Evolutionary conservation across 106 monocot genomes (phyloP).

Genomic region (Apostasia ramifera): DNA sequence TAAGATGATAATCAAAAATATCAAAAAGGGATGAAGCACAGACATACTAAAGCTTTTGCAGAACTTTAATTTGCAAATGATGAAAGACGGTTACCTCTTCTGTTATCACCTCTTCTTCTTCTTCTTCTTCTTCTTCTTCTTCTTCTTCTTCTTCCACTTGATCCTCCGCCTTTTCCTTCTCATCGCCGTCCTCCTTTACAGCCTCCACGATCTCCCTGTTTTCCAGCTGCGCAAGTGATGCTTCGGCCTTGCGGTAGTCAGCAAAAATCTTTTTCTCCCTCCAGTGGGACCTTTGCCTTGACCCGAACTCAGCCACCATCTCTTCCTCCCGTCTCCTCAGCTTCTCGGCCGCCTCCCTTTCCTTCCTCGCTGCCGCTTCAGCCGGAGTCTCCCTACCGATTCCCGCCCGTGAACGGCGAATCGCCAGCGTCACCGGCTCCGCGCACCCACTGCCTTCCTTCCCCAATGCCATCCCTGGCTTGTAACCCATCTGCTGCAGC

Average conservation of each 20-base stretch:
- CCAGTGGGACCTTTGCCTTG: conserved; percentile 61
- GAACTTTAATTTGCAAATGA: neutral
- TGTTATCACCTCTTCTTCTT: conserved; percentile 53
- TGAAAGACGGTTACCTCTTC: conserved; percentile 52
- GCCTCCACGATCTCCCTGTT: conserved; percentile 57
- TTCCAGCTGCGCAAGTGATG: conserved; percentile 71
- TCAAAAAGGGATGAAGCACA: neutral
- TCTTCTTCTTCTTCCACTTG: conserved; percentile 25
- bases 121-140: conserved; percentile 43
- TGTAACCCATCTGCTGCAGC: conserved; percentile 85
- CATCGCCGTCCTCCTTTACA: conserved; percentile 24
- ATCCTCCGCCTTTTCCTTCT: conserved; percentile 26
- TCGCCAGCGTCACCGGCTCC: conserved; percentile 70
- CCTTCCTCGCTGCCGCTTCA: conserved; percentile 42
- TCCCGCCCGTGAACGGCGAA: conserved; percentile 80
- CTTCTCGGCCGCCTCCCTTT: conserved; percentile 42
- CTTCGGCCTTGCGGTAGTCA: conserved; percentile 81
- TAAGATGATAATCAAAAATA: neutral
- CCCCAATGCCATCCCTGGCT: conserved; percentile 53
- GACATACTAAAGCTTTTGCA: too few species aligned
- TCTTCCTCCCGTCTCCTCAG: conserved; percentile 37
- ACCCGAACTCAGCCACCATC: conserved; percentile 66
- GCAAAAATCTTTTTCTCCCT: conserved; percentile 39
- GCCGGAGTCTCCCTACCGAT: conserved; percentile 37
- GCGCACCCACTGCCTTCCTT: conserved; percentile 34